Base-by-base conservation (phyloP, 169 alveolate species). In the Plasmodium reichenowi region DNA sequence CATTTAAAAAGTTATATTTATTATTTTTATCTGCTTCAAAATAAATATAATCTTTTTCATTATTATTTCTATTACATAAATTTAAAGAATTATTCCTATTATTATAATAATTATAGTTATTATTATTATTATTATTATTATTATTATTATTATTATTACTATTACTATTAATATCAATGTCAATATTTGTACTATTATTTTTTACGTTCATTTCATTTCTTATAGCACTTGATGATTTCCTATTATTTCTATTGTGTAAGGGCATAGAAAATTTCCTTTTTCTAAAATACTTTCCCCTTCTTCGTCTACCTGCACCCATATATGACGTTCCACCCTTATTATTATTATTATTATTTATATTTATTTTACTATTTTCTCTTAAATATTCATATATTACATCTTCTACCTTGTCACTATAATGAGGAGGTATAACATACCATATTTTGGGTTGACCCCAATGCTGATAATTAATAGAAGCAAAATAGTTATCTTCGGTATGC, bases 401-500 rank as follows among this genome's bases (percentile, higher is more conserved):
- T 91, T 98, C 99, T 62, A 98, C 93, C 9, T 94, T 92, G 59
- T 96, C 93, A 48, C 96, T 95, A 59, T 95, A 95, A 8, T 87
- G 90, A 29, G 96, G 96, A 47, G 98, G 98, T 17, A 97, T 95
- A 20, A 97, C 94, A 89, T 98, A 98, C 99, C 99, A 98, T 43
- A 97, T 62, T 97, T 98, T 98, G 1, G 99, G 98, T 72, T 96
- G 94, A 12, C 99, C 99, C 73, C 93, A 89, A 87, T 98, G 99
- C 45, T 97, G 97, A 93, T 94, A 98, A 90, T 98, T 98, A 45
- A 97, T 94, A 6, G 99, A 96, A 3, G 97, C 97, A 59, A 98
- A 95, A 91, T 96, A 97, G 80, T 97, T 88, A 92, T 98, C 99
- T 88, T 98, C 99, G 20, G 98, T 97, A 90, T 98, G 99, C 99